phyloP scores from a whole-genome alignment of 768 basidiomycete genomes.

The Amanita muscaria region DNA sequence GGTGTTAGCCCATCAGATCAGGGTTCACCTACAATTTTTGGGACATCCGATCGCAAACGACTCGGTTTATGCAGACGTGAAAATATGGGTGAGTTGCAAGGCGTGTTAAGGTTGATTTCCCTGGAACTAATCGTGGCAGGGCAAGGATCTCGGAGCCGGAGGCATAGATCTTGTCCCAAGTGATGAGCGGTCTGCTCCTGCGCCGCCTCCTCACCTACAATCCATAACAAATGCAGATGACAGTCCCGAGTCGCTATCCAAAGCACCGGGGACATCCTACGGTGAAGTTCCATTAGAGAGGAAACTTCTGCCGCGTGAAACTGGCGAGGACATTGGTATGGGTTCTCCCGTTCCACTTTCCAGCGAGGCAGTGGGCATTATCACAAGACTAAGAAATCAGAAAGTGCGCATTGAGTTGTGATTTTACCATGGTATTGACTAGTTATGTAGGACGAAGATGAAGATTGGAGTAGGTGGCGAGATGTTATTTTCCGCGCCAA shows the following conservation, averaged over 20 bases:
- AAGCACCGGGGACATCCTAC: constrained; percentile 10
- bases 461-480: constrained; percentile 85
- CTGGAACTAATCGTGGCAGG: constrained; percentile 32
- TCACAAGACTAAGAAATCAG: constrained; percentile 71
- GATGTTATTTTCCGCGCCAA: constrained; percentile 79
- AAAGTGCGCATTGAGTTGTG: constrained; percentile 40
- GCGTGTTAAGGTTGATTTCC: constrained; percentile 7
- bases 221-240: constrained; percentile 26
- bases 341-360: constrained; percentile 78
- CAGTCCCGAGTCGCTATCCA: constrained; percentile 39
- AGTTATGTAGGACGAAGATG: constrained; percentile 60
- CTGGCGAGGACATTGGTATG: constrained; percentile 82
- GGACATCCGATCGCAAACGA: constrained; percentile 95
- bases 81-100: constrained; percentile 55
- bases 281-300: background rate
- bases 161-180: constrained; percentile 74
- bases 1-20: constrained; percentile 82
- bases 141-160: constrained; percentile 61
- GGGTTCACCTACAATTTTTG: constrained; percentile 93
- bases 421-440: background rate
- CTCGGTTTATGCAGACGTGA: constrained; percentile 77
- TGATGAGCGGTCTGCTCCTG: constrained; percentile 54
- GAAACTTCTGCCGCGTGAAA: constrained; percentile 71
- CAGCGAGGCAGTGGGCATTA: constrained; percentile 67
- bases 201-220: constrained; percentile 42